Conservation (phyloP, 371 early-diverging fungal genomes). For the Syncephalis fuscata region DNA sequence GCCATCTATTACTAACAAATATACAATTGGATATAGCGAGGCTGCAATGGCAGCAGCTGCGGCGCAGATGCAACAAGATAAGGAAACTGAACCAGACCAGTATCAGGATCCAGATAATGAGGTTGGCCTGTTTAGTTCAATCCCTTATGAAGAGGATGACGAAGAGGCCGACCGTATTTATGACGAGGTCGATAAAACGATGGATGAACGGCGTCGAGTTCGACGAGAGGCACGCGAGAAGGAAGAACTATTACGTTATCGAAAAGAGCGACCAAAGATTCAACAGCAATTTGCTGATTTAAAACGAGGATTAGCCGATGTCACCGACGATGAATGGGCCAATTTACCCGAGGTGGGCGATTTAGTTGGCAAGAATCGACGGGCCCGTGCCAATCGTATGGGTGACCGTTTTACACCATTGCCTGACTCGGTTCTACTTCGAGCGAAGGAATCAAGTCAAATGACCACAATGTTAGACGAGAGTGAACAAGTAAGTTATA, state of each 20-base stretch:
- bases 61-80: slow-evolving; percentile 22
- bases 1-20: no score
- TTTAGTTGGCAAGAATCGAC: slow-evolving; percentile 61
- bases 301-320: slow-evolving; percentile 58
- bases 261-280: slow-evolving; percentile 45
- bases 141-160: slow-evolving; percentile 89
- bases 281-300: slow-evolving; percentile 85
- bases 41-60: background rate
- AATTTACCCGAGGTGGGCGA: slow-evolving; percentile 86
- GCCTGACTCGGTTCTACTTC: slow-evolving; percentile 70
- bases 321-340: slow-evolving; percentile 82
- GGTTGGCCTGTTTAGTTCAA: slow-evolving; percentile 68
- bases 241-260: slow-evolving; percentile 29
- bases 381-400: slow-evolving; percentile 18
- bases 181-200: slow-evolving; percentile 73
- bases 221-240: slow-evolving; percentile 47
- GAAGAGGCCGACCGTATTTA: slow-evolving; percentile 94
- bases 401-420: slow-evolving; percentile 61
- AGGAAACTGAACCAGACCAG: slow-evolving; percentile 51
- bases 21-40: no score
- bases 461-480: slow-evolving; percentile 38
- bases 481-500: slow-evolving; percentile 18
- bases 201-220: slow-evolving; percentile 75
- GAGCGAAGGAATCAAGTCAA: slow-evolving; percentile 31
- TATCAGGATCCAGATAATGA: slow-evolving; percentile 92